These are phyloP conservation scores for Solanum hybrid DNA, from an alignment of 305 asterid genomes.

Conservation along the genomic window DNA sequence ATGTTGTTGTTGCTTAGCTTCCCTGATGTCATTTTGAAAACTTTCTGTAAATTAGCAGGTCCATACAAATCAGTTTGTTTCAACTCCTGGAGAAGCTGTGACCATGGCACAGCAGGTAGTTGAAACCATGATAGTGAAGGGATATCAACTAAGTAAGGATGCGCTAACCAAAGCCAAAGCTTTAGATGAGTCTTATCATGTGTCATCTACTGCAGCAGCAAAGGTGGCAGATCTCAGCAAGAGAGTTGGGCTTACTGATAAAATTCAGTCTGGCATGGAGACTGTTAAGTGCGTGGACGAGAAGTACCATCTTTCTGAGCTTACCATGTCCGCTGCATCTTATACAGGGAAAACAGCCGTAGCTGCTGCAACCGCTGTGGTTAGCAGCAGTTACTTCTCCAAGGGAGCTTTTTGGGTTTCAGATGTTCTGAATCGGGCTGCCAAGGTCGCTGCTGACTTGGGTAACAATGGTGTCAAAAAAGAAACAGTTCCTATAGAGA, in stretches of 20 bases:
- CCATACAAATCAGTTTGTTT: conserved; percentile 23
- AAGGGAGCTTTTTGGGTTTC: conserved; percentile 59
- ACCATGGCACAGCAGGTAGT: conserved; percentile 43
- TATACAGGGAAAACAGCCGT: conserved; percentile 36
- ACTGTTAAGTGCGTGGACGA: conserved; percentile 39
- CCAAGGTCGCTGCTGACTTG: conserved; percentile 29
- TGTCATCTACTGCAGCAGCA: conserved; percentile 48
- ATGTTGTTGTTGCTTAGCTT: not conserved
- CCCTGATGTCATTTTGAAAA: not conserved
- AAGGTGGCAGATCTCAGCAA: conserved; percentile 48
- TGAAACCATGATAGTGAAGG: conserved; percentile 44
- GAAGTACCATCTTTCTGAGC: conserved; percentile 29
- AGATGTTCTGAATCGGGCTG: conserved; percentile 33
- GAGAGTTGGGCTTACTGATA: conserved; percentile 46
- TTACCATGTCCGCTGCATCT: conserved; percentile 27
- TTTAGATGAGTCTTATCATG: conserved; percentile 41
- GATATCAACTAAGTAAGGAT: conserved; percentile 46
- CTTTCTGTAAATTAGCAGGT: conserved; percentile 14
- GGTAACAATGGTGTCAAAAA: conserved; percentile 9
- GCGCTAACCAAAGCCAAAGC: conserved; percentile 58
- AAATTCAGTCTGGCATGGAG: conserved; percentile 31
- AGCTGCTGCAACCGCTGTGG: conserved; percentile 26
- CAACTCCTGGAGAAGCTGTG: conserved; percentile 32
- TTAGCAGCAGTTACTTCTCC: conserved; percentile 45
- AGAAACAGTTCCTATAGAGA: not conserved